These are phyloP conservation scores for Coemansia sp. DNA, from an alignment of 192 early-diverging fungal species.

Conservation along the genomic window DNA sequence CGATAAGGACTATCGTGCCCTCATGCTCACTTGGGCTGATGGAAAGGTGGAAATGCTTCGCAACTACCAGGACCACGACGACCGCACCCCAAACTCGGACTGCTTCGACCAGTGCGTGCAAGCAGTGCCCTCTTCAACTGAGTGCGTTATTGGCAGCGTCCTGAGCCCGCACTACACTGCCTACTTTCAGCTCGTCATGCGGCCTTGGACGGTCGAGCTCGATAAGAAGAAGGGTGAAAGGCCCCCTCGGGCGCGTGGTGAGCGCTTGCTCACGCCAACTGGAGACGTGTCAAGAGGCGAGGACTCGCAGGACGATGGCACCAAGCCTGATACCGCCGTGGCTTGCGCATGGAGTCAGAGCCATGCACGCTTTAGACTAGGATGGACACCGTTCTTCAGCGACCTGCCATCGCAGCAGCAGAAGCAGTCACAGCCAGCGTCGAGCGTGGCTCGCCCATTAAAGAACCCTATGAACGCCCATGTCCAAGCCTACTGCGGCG, in stretches of 20 bases:
- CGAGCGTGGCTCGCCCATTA: neutral
- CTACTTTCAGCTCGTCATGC: constrained; percentile 47
- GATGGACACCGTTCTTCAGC: constrained; percentile 52
- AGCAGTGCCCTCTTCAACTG: constrained; percentile 12
- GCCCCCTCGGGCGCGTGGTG: neutral
- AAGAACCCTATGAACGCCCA: constrained; percentile 17
- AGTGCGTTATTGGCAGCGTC: constrained; percentile 45
- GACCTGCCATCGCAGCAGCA: constrained; percentile 17
- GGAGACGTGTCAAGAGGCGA: neutral
- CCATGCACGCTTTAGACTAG: constrained; percentile 41
- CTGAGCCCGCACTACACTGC: constrained; percentile 52
- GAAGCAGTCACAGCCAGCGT: neutral
- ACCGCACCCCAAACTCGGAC: constrained; percentile 1
- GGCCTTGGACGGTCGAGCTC: constrained; percentile 29
- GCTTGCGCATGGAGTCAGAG: constrained; percentile 45
- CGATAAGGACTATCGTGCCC: constrained; percentile 51
- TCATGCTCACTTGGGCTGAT: constrained; percentile 53
- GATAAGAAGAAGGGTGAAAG: constrained; percentile 16
- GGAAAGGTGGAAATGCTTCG: constrained; percentile 52
- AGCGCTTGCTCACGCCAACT: neutral
- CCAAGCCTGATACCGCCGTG: constrained; percentile 15
- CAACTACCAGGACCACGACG: constrained; percentile 35
- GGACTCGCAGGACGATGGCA: neutral
- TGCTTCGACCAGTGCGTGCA: constrained; percentile 43
- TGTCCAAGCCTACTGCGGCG: constrained; percentile 50